Percentiles rank a stretch among this genome's conserved stretches.
Conservation (phyloP, 495 filamentous ascomycete species). For the Glarea lozoyensis region DNA sequence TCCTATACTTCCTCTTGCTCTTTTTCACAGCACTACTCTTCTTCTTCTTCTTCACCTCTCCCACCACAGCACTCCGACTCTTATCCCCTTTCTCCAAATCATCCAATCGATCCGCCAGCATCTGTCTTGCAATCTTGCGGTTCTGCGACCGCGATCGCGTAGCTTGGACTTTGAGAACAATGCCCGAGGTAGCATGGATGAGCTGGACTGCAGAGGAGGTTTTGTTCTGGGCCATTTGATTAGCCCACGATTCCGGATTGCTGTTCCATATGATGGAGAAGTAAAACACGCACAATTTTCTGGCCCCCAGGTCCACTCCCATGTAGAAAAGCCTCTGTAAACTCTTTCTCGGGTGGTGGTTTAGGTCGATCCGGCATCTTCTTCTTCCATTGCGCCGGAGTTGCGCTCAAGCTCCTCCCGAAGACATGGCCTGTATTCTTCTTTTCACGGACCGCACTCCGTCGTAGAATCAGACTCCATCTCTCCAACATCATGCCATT, state of each 20-base stretch:
- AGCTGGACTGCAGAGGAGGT: constrained; percentile 92
- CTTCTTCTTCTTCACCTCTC: constrained; percentile 34
- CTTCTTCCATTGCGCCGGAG: constrained; percentile 29
- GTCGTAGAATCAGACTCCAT: too few species aligned
- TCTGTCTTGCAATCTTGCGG: constrained; percentile 69
- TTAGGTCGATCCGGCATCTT: constrained; percentile 57
- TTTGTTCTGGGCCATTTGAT: constrained; percentile 61
- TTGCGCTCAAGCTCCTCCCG: constrained; percentile 8
- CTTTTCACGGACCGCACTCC: constrained; percentile 3
- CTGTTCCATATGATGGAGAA: not conserved
- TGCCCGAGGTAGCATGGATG: constrained; percentile 76
- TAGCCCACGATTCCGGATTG: constrained; percentile 8
- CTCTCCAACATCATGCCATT: too few species aligned
- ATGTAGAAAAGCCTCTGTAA: constrained; percentile 79
- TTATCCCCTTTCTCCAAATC: constrained; percentile 41
- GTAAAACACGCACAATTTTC: constrained; percentile 59
- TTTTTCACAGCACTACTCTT: constrained; percentile 40
- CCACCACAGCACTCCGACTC: constrained; percentile 32
- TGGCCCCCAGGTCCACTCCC: constrained; percentile 92
- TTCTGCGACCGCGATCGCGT: constrained; percentile 85
- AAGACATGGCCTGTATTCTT: not conserved
- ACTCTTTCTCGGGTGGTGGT: constrained; percentile 61
- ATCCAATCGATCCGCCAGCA: constrained; percentile 75
- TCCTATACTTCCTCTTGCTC: constrained; percentile 38
- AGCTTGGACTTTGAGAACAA: constrained; percentile 86